Conservation (phyloP, 805 yeast species). For the Phaffomyces opuntiae region DNA sequence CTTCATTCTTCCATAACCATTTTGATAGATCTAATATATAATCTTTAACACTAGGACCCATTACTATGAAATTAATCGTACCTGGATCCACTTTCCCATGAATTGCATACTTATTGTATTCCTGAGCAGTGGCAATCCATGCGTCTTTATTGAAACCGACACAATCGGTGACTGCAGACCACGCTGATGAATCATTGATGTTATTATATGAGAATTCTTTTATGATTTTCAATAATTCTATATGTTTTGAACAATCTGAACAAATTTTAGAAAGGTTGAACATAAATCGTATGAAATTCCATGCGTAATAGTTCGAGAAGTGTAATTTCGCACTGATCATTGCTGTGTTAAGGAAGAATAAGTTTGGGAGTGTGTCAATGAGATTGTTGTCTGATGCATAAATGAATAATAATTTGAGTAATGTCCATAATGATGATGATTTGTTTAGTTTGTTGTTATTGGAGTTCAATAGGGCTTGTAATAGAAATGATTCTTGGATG, state of each 20-base stretch:
- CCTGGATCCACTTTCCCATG: not conserved
- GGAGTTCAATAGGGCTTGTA: slow-evolving; percentile 25
- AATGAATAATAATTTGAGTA: slow-evolving; percentile 25
- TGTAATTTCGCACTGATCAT: slow-evolving; percentile 26
- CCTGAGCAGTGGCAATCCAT: slow-evolving; percentile 6
- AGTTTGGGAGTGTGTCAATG: not conserved
- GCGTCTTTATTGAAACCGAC: slow-evolving; percentile 4
- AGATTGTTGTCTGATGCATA: not conserved
- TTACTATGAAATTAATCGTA: not conserved
- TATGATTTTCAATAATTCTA: not conserved
- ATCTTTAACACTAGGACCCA: slow-evolving; percentile 7
- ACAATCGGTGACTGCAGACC: slow-evolving; percentile 23
- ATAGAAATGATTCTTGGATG: slow-evolving; percentile 12
- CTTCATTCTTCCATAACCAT: slow-evolving; percentile 19
- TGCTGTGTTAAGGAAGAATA: slow-evolving; percentile 16
- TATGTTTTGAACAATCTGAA: not conserved
- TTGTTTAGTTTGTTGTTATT: slow-evolving; percentile 29
- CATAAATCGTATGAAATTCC: slow-evolving; percentile 31
- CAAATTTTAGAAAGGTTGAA: slow-evolving; percentile 17
- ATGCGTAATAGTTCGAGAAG: slow-evolving; percentile 32
- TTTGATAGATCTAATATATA: slow-evolving; percentile 8
- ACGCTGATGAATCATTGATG: slow-evolving; percentile 28
- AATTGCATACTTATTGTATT: slow-evolving; percentile 9
- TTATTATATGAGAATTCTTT: slow-evolving; percentile 22
- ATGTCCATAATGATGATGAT: slow-evolving; percentile 32